Evolutionary conservation across 495 filamentous ascomycete genomes (phyloP), one percentile per base, ranked within the genome.

Genomic region (Penicillium argentinense): DNA sequence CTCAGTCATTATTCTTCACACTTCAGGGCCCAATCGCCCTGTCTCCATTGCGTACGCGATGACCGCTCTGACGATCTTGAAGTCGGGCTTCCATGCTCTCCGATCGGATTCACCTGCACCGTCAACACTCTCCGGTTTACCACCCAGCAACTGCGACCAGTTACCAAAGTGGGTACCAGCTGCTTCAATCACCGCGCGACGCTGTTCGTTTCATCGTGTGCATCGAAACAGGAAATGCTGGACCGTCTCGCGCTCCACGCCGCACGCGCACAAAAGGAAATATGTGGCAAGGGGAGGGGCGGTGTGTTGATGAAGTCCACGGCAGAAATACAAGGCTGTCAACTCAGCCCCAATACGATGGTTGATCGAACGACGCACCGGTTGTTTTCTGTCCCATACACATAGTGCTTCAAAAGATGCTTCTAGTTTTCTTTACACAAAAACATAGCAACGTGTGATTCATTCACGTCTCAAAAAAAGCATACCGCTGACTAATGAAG

Each of bases 31-130:
- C 36, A 39, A 12, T 6, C 22, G 60, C 37, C 58, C 60, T 8
- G 59, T 71, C 30, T 54, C 42, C 47, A 68, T 61, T 32, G 59
- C 54, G 47, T 57, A 66, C 30, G 50, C 53, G 51, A 69, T 60
- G 43, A 58, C 60, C 32, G 50, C 63, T 23, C 50, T 46, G 48
- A 68, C 67, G 28, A 57, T 57, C 30, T 58, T 53, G 50, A 50
- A 55, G 42, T 66, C 56, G 45, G 58, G 62, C 12, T 57, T 60
- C 60, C 53, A 68, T 14, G 56, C 25, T 39, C 60, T 47, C 38
- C 52, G 28, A 53, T 65, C 49, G 1, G 51, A 56, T 44, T 39
- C 47, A 42, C 50, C 47, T 34, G 53, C 49, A 24, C 49, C 59
- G 16, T 43, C 56, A 45, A 63, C 38, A 48, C 48, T 60, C 41